Conservation (phyloP, 257 asterid genomes). For the Przewalskia tangutica region DNA sequence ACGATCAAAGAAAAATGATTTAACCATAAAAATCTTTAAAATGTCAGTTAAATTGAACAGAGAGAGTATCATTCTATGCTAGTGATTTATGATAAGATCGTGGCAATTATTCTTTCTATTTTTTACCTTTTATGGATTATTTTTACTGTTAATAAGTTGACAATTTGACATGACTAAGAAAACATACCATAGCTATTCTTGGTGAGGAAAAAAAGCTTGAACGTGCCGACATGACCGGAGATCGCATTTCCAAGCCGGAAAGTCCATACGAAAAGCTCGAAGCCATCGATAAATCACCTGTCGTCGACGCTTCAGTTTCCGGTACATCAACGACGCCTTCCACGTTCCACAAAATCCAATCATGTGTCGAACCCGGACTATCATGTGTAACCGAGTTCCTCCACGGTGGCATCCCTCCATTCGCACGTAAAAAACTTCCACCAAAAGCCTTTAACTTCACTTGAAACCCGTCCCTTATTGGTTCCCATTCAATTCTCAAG, state of each 20-base stretch:
- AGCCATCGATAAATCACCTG: constrained; percentile 59
- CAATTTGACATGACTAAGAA: neutral
- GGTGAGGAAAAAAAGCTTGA: constrained; percentile 26
- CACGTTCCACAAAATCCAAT: constrained; percentile 78
- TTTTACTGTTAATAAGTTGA: neutral
- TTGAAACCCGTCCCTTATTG: constrained; percentile 74
- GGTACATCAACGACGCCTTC: constrained; percentile 50
- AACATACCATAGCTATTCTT: constrained; percentile 46
- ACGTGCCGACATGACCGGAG: constrained; percentile 41
- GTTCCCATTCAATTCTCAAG: constrained; percentile 58
- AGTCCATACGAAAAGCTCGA: constrained; percentile 62
- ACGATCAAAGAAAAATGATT: too few species aligned
- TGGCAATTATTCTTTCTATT: neutral
- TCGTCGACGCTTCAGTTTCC: constrained; percentile 40
- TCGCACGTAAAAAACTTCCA: constrained; percentile 65
- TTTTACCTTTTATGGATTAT: neutral
- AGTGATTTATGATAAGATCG: neutral
- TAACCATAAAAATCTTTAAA: too few species aligned
- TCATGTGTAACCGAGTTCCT: constrained; percentile 73
- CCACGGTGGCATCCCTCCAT: constrained; percentile 96
- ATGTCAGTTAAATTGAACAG: too few species aligned
- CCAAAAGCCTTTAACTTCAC: constrained; percentile 43
- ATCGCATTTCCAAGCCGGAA: constrained; percentile 48
- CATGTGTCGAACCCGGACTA: constrained; percentile 34
- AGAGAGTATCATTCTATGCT: too few species aligned